A percentile compares a stretch with the other conserved stretches of the same genome.
phyloP scores from a whole-genome alignment of 345 rosid species.

The Eutrema japonicum region DNA sequence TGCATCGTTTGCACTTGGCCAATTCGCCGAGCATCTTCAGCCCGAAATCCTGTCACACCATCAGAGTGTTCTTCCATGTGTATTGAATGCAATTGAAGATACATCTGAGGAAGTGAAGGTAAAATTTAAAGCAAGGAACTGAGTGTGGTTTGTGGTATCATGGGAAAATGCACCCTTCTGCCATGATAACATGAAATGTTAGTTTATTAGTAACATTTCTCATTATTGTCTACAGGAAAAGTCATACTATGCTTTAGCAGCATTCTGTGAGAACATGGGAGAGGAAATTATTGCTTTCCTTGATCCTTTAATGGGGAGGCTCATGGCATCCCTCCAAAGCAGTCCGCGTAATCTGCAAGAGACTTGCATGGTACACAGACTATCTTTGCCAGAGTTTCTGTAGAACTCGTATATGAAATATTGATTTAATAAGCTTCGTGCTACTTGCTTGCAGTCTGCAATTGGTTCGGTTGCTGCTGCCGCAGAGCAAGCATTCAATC shows the following conservation, averaged over 20 bases:
- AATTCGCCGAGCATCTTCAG: conserved; percentile 97
- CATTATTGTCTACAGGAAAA: conserved; percentile 65
- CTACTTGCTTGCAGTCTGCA: conserved; percentile 75
- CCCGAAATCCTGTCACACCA: conserved; percentile 89
- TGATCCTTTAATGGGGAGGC: conserved; percentile 90
- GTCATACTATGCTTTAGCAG: conserved; percentile 97
- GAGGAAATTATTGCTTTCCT: conserved; percentile 90
- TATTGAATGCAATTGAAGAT: conserved; percentile 92
- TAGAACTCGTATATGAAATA: conserved; percentile 8
- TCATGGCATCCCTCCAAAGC: conserved; percentile 76
- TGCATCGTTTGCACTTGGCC: conserved; percentile 97
- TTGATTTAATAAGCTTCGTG: conserved; percentile 15
- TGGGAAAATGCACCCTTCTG: conserved; percentile 18
- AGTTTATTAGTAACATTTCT: conserved; percentile 14
- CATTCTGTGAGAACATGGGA: conserved; percentile 99
- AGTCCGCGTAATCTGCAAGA: conserved; percentile 95
- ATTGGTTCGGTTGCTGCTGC: conserved; percentile 99
- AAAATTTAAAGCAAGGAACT: conserved; percentile 25
- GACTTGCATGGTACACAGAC: conserved; percentile 85
- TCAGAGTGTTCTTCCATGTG: conserved; percentile 88
- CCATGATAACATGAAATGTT: neutral
- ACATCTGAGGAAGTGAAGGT: conserved; percentile 98
- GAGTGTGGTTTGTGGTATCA: neutral
- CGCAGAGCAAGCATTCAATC: conserved; percentile 95
- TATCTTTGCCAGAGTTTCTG: conserved; percentile 20